Evolutionary conservation across 2,329 filamentous ascomycete genomes (phyloP).

Genomic region (Aspergillus ustus): DNA sequence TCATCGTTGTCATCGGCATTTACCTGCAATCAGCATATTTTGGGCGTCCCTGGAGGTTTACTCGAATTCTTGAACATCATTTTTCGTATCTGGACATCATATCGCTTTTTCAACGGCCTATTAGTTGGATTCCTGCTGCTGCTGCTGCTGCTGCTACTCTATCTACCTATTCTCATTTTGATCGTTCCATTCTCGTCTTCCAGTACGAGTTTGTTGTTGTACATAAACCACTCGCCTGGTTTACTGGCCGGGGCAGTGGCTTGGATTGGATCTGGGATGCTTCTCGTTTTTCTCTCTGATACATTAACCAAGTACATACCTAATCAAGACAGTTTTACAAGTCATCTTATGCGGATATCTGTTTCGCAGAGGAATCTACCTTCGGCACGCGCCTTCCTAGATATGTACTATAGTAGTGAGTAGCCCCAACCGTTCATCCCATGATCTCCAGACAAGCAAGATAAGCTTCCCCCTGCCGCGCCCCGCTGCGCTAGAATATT

Average conservation of each 20-base stretch:
- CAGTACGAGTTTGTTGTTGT: too few species aligned
- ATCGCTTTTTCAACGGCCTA: neutral
- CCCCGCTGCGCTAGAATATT: neutral
- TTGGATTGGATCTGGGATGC: neutral
- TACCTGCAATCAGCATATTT: neutral
- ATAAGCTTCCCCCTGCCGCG: neutral
- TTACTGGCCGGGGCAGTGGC: too few species aligned
- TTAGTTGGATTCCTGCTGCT: too few species aligned
- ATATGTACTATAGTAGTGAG: too few species aligned
- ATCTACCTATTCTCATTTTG: too few species aligned
- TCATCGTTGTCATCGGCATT: neutral
- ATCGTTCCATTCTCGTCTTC: too few species aligned
- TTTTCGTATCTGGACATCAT: neutral
- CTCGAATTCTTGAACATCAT: neutral
- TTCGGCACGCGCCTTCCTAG: too few species aligned
- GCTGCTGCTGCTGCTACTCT: too few species aligned
- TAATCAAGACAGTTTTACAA: neutral
- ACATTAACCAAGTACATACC: neutral
- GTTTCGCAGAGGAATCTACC: too few species aligned
- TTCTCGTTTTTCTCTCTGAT: neutral
- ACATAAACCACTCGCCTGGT: too few species aligned
- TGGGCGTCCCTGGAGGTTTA: neutral
- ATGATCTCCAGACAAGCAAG: neutral
- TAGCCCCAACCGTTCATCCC: too few species aligned
- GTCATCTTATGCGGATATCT: too few species aligned